These are phyloP conservation scores for Suillus clintonianus DNA, from an alignment of 768 basidiomycete species.

Conservation along the genomic window DNA sequence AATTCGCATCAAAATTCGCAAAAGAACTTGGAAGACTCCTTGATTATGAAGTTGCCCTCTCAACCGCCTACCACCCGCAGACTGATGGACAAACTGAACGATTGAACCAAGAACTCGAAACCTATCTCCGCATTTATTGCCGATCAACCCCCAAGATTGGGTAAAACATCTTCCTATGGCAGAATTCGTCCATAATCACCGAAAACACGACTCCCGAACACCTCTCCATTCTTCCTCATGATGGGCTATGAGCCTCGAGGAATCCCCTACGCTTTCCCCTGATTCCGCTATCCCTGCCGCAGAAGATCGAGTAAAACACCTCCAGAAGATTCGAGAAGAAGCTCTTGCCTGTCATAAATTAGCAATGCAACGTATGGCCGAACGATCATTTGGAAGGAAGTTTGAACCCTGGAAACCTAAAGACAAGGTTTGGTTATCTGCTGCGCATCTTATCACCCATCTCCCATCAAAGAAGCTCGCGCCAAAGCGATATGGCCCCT, in stretches of 20 bases:
- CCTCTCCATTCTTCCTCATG: slow-evolving; percentile 2
- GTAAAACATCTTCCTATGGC: slow-evolving; percentile 18
- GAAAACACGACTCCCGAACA: not conserved
- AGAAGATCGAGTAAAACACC: no score
- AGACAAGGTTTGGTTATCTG: no score
- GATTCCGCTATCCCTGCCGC: no score
- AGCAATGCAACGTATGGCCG: not conserved
- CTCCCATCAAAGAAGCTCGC: no score
- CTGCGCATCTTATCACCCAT: no score
- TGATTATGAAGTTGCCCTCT: slow-evolving; percentile 27
- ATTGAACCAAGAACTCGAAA: not conserved
- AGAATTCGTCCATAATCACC: slow-evolving; percentile 7
- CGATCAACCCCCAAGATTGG: not conserved
- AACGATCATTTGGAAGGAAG: no score
- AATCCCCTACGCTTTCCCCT: no score
- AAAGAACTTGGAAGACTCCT: slow-evolving; percentile 18
- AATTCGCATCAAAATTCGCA: slow-evolving; percentile 24
- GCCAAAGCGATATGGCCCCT: no score
- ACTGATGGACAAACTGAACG: slow-evolving; percentile 41
- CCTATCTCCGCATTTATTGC: not conserved
- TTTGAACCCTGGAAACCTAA: no score
- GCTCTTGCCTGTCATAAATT: not conserved
- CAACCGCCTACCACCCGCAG: slow-evolving; percentile 43
- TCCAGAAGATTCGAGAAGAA: not conserved
- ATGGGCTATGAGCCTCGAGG: not conserved